Conservation (phyloP, 2,329 filamentous ascomycete genomes). For the Cladosporium sp. region DNA sequence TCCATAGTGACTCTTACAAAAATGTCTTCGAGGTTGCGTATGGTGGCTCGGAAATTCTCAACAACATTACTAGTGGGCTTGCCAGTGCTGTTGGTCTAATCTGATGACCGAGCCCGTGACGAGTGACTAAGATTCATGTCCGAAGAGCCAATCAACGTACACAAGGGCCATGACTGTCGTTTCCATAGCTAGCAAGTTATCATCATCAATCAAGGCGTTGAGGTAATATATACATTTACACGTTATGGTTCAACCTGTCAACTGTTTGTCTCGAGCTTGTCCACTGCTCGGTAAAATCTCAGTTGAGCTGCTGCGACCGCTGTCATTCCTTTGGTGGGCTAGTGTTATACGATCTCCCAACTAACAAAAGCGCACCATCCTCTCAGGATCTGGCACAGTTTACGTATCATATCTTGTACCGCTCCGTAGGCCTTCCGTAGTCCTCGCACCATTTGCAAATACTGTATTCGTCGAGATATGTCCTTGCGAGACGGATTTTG, state of each 20-base stretch:
- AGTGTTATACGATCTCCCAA: background rate
- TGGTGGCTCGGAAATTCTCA: conserved; percentile 26
- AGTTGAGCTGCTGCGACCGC: background rate
- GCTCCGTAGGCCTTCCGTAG: background rate
- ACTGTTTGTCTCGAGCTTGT: background rate
- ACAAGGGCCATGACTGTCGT: background rate
- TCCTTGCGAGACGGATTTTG: background rate
- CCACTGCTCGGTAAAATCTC: background rate
- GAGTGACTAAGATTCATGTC: background rate
- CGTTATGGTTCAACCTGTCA: background rate
- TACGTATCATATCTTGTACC: background rate
- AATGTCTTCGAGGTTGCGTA: conserved; percentile 22
- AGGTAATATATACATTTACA: background rate
- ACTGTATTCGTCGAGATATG: background rate
- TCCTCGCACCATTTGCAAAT: background rate
- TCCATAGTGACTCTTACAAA: conserved; percentile 23
- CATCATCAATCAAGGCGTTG: background rate
- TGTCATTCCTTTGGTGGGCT: background rate
- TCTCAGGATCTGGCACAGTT: background rate
- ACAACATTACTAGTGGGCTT: conserved; percentile 24
- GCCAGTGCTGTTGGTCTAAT: conserved; percentile 21
- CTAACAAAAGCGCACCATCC: background rate
- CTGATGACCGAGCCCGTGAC: background rate
- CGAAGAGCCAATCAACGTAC: background rate
- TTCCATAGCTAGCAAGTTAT: background rate